Percentiles rank a stretch among this genome's conserved stretches.
Conservation (phyloP, 1,284 basidiomycete genomes). For the Hymenochaete sp. region DNA sequence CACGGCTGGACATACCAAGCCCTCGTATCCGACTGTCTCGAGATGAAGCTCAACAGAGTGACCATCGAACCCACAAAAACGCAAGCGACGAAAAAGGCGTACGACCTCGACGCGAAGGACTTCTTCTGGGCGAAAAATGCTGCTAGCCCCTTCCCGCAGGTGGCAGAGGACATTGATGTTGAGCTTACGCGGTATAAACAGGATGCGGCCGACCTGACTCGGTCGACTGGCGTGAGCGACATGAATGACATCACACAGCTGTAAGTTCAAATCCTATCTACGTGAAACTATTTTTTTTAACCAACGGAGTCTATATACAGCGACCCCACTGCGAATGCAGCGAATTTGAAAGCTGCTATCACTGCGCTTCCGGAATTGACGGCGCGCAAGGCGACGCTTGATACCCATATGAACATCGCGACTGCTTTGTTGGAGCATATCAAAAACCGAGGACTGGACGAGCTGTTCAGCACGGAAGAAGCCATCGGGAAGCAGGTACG, state of each 20-base stretch:
- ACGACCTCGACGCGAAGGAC: constrained; percentile 96
- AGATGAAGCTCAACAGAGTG: constrained; percentile 95
- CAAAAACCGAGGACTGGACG: constrained; percentile 91
- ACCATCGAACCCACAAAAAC: constrained; percentile 49
- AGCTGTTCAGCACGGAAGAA: constrained; percentile 95
- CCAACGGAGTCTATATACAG: constrained; percentile 31
- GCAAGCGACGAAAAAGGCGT: constrained; percentile 73
- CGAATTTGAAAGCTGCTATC: constrained; percentile 95
- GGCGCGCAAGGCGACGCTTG: constrained; percentile 90
- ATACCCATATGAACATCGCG: constrained; percentile 99
- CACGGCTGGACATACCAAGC: constrained; percentile 99
- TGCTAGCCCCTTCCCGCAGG: constrained; percentile 94
- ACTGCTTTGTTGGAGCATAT: constrained; percentile 94
- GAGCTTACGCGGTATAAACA: constrained; percentile 94
- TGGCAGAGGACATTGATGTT: constrained; percentile 93
- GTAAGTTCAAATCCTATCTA: constrained; percentile 37
- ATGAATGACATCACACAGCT: constrained; percentile 92
- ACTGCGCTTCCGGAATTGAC: constrained; percentile 97
- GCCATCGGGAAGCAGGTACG: constrained; percentile 72
- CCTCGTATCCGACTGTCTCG: constrained; percentile 93
- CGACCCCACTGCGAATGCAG: constrained; percentile 90
- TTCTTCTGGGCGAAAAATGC: constrained; percentile 99
- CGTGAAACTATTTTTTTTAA: constrained; percentile 4
- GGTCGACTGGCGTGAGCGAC: constrained; percentile 93
- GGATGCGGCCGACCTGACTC: constrained; percentile 95